These are phyloP conservation scores for Boletus rubescentipes DNA, from an alignment of 768 basidiomycete genomes.

Conservation along the genomic window DNA sequence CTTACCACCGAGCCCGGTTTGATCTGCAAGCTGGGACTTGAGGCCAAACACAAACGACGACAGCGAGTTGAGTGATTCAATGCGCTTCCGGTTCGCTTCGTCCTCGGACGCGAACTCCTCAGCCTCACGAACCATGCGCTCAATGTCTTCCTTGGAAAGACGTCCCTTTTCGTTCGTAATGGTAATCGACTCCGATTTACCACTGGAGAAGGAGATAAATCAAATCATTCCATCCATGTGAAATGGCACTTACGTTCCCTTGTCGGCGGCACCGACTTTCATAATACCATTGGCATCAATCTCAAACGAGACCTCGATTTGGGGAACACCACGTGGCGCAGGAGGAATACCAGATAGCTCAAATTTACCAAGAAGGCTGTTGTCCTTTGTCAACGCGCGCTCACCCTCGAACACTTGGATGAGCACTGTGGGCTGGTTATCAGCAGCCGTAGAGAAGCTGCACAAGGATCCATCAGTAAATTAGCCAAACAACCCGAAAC, in stretches of 20 bases:
- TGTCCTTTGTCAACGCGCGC: conserved; percentile 96
- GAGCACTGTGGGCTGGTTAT: conserved; percentile 92
- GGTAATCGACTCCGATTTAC: conserved; percentile 86
- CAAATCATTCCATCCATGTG: background rate
- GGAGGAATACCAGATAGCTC: conserved; percentile 92
- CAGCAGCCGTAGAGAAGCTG: conserved; percentile 79
- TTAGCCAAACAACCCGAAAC: background rate
- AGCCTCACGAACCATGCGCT: conserved; percentile 93
- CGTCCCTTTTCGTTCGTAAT: conserved; percentile 97
- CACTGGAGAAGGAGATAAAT: conserved; percentile 38
- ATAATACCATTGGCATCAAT: conserved; percentile 95
- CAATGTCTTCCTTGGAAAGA: conserved; percentile 85
- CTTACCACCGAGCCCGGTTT: conserved; percentile 91
- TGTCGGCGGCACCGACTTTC: conserved; percentile 90
- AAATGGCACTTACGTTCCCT: conserved; percentile 71
- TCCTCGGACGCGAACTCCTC: conserved; percentile 88
- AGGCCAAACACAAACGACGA: conserved; percentile 84
- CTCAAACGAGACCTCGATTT: conserved; percentile 96
- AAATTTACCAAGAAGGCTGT: conserved; percentile 97
- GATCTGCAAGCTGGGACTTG: conserved; percentile 83
- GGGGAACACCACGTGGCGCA: conserved; percentile 94
- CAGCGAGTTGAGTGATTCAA: conserved; percentile 80
- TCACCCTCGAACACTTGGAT: conserved; percentile 99
- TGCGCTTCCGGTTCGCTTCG: conserved; percentile 75
- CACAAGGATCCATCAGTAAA: background rate